Evolutionary conservation across 331 rosid genomes (phyloP).

Genomic region (Ulmus americana): DNA sequence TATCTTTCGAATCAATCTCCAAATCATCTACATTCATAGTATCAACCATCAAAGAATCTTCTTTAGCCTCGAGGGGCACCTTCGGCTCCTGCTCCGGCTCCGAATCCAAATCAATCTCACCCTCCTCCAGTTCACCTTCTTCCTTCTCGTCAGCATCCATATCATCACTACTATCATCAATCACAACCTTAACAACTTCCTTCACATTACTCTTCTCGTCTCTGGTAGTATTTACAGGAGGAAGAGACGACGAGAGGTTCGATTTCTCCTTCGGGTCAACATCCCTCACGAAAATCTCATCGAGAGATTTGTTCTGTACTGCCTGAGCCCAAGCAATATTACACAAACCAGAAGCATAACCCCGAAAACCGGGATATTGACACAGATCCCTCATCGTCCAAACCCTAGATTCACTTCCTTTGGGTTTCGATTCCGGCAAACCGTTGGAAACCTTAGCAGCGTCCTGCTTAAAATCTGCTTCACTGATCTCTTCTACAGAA

Average conservation of each 20-base stretch:
- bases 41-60: constrained; percentile 12
- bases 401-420: constrained; percentile 50
- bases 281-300: constrained; percentile 64
- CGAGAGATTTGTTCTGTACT: constrained; percentile 84
- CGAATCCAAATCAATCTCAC: constrained; percentile 89
- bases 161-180: constrained; percentile 34
- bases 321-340: constrained; percentile 95
- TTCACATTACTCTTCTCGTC: constrained; percentile 20
- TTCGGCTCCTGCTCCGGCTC: constrained; percentile 22
- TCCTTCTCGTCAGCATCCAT: constrained; percentile 49
- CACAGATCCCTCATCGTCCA: constrained; percentile 75
- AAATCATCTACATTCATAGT: constrained; percentile 12
- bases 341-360: constrained; percentile 61
- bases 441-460: constrained; percentile 7
- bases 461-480: constrained; percentile 73
- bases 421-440: constrained; percentile 34
- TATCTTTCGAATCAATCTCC: constrained; percentile 25
- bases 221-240: constrained; percentile 18
- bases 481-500: constrained; percentile 85
- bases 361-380: constrained; percentile 54
- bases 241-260: constrained; percentile 29
- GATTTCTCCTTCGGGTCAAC: constrained; percentile 44
- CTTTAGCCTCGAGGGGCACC: not conserved
- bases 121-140: constrained; percentile 96
- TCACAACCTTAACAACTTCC: constrained; percentile 28